Base-by-base conservation (phyloP, 345 rosid genomes). In the Fremontodendron californicum region DNA sequence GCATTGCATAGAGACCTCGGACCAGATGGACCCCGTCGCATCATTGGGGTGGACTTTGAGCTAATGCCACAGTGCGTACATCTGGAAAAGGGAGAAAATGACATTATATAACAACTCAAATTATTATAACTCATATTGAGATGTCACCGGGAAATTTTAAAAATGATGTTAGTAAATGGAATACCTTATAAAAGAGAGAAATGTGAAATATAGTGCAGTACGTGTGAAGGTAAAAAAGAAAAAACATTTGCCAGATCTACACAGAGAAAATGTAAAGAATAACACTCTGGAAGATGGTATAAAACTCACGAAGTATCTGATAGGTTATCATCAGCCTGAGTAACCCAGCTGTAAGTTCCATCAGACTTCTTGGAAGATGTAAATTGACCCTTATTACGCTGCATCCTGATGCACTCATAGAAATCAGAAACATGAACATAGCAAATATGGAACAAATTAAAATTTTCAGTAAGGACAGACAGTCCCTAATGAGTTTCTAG, bases 1-100 rank as follows among this genome's bases (percentile, higher is more conserved):
- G 99, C 99, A 89, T 95, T 95, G 91, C 99, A 95, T 74, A 95
- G 96, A 77, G 98, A 88, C 82, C 98, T 89, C 39, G 96, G 98
- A 69, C 99, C 99, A 61, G 92, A 81, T 68, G 99, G 99, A 76
- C 99, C 99, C 35, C 98, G 98, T 52, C 99, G 93, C 99, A 95
- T 95, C 99, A 95, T 95, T n/a, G 99, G 99, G 52, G 99, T 95
- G 52, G 85, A 84, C 77, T 86, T 92, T 58, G 98, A 93, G 86
- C 89, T 90, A 63, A 77, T 86, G 78, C 99, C 96, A 78, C 99
- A 95, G 79, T 95, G 98, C 31, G 86, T 84, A 83, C 99, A 95
- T 79, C 99, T 95, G 84, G 54, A 76, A 39, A 81, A 78, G 29
- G 25, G 37, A 48, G 45, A 76, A 29, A 52, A 51, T 65, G 35